Evolutionary conservation across 2,329 filamentous ascomycete genomes (phyloP).

Genomic region (Xylogone sp.): DNA sequence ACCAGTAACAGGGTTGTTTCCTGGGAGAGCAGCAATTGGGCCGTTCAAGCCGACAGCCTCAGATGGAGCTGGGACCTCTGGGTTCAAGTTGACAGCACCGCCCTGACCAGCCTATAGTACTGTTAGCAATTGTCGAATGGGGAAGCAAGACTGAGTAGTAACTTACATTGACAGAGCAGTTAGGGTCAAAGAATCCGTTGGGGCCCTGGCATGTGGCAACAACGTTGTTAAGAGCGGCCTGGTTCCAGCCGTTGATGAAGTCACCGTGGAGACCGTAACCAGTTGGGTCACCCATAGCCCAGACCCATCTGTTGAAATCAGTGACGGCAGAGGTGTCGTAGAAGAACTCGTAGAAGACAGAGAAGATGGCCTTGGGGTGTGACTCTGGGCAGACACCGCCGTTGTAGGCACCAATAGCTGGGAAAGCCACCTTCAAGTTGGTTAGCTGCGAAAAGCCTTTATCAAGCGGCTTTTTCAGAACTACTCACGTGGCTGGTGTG

Average conservation of each 20-base stretch:
- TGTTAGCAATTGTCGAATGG: background rate
- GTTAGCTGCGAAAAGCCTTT: background rate
- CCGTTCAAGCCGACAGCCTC: slow-evolving; percentile 10
- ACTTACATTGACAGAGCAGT: slow-evolving; percentile 4
- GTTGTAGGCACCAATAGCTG: slow-evolving; percentile 5
- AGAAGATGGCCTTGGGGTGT: slow-evolving; percentile 10
- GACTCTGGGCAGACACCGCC: slow-evolving; percentile 14
- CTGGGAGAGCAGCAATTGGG: slow-evolving; percentile 7
- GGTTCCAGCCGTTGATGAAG: slow-evolving; percentile 15
- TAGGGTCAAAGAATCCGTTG: background rate
- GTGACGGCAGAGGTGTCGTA: slow-evolving; percentile 6
- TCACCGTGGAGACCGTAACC: slow-evolving; percentile 13
- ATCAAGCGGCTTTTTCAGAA: background rate
- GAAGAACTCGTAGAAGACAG: slow-evolving; percentile 12
- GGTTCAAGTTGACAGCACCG: background rate
- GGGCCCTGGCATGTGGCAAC: slow-evolving; percentile 8
- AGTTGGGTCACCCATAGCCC: slow-evolving; percentile 11
- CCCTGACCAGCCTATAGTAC: background rate
- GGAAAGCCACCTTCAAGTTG: slow-evolving; percentile 4
- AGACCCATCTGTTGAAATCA: slow-evolving; percentile 9
- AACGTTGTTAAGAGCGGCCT: slow-evolving; percentile 3
- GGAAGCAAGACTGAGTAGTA: background rate
- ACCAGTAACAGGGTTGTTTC: background rate
- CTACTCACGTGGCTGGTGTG: slow-evolving; percentile 13
- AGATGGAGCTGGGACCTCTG: slow-evolving; percentile 2